Conservation (phyloP, 495 filamentous ascomycete genomes). For the Usnea hakonensis region DNA sequence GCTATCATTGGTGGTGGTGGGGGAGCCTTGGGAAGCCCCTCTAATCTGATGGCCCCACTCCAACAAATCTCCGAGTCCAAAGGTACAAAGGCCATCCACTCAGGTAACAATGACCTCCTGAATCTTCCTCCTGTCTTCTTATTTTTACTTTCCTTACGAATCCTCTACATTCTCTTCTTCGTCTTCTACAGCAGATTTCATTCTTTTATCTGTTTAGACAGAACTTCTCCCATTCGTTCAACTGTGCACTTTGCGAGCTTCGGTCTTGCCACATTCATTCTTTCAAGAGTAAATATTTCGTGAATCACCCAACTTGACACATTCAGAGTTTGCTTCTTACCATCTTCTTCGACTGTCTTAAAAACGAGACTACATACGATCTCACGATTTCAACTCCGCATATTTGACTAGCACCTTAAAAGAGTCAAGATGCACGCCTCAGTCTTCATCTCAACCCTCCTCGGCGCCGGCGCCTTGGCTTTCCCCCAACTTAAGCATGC, state of each 20-base stretch:
- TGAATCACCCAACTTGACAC: not conserved
- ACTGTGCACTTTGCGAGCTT: not conserved
- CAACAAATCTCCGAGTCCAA: too few species aligned
- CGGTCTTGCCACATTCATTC: not conserved
- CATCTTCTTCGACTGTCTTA: not conserved
- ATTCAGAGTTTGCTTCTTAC: not conserved
- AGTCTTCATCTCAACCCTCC: not conserved
- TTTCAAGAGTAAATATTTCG: not conserved
- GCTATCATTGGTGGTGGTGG: not conserved
- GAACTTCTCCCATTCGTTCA: not conserved
- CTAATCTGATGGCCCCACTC: not conserved
- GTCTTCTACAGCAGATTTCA: not conserved
- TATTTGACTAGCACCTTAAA: not conserved
- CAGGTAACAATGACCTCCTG: not conserved
- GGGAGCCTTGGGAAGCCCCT: not conserved
- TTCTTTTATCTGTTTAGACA: constrained; percentile 2
- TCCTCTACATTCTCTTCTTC: not conserved
- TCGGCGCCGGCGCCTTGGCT: not conserved
- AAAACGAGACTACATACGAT: not conserved
- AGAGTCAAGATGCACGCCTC: not conserved
- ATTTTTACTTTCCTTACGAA: not conserved
- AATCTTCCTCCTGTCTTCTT: not conserved
- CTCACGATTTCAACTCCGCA: not conserved
- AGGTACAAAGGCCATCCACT: not conserved
- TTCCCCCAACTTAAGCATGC: constrained; percentile 1